Conservation (phyloP, 1,284 basidiomycete species). For the Moesziomyces globuligerus region DNA sequence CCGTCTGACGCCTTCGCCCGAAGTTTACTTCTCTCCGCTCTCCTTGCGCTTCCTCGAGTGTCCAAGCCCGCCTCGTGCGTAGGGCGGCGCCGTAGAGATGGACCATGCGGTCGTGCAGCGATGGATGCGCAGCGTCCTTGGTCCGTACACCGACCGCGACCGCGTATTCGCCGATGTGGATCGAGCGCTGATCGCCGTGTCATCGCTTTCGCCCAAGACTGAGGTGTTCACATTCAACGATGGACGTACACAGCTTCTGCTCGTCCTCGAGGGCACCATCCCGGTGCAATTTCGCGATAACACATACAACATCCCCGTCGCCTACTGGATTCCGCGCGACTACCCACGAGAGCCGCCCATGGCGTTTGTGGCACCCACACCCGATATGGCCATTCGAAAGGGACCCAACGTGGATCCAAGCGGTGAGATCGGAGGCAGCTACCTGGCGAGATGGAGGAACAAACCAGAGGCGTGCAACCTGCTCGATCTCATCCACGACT, state of each 20-base stretch:
- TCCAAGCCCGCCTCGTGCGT: conserved; percentile 1
- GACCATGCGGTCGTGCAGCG: conserved; percentile 60
- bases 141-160: conserved; percentile 73
- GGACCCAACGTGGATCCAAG: conserved; percentile 82
- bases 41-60: neutral
- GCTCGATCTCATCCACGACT: conserved; percentile 75
- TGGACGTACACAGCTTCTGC: conserved; percentile 87
- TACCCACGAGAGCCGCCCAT: conserved; percentile 77
- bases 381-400: conserved; percentile 86
- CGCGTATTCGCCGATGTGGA: conserved; percentile 76
- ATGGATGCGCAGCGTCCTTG: conserved; percentile 60
- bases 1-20: too few species aligned
- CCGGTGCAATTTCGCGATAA: conserved; percentile 82
- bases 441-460: conserved; percentile 79
- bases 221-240: conserved; percentile 97
- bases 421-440: conserved; percentile 78
- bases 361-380: conserved; percentile 93
- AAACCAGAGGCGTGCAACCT: conserved; percentile 87
- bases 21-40: neutral
- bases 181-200: conserved; percentile 73
- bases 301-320: conserved; percentile 92
- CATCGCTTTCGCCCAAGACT: conserved; percentile 83
- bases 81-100: conserved; percentile 25
- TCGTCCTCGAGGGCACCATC: conserved; percentile 88
- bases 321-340: conserved; percentile 75